These are phyloP conservation scores for Juncus inflexus DNA, from an alignment of 176 grass and related monocot genomes.

Conservation along the genomic window DNA sequence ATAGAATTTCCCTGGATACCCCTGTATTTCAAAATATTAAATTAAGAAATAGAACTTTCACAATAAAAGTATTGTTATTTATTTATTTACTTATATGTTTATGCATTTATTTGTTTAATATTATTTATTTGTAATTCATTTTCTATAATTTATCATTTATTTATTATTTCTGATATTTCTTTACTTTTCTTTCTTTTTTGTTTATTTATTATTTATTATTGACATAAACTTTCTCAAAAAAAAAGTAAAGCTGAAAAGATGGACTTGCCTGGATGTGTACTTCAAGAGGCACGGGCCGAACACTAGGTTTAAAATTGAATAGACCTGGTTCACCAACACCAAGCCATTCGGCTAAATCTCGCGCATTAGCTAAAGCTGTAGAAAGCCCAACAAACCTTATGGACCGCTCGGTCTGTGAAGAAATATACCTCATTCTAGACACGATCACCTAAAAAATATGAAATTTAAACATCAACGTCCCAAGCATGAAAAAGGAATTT, in stretches of 20 bases:
- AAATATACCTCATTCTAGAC: constrained; percentile 99
- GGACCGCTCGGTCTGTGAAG: constrained; percentile 74
- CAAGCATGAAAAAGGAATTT: no score
- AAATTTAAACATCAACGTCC: no score
- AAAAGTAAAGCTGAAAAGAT: constrained; percentile 25
- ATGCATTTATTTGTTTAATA: no score
- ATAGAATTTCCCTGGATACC: constrained; percentile 97
- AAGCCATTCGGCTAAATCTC: constrained; percentile 92
- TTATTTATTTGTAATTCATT: no score
- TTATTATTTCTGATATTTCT: no score
- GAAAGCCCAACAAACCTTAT: constrained; percentile 97
- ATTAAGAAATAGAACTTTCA: constrained; percentile 32
- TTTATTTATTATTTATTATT: neutral
- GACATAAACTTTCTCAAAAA: constrained; percentile 2
- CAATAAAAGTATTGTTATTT: neutral
- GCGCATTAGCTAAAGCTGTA: constrained; percentile 95
- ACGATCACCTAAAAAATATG: constrained; percentile 63
- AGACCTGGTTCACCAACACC: constrained; percentile 79
- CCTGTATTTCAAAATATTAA: constrained; percentile 45
- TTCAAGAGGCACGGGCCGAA: constrained; percentile 97
- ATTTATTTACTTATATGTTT: no score
- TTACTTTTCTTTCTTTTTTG: no score
- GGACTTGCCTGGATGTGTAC: constrained; percentile 87
- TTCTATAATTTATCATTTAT: neutral
- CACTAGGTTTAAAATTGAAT: constrained; percentile 98